A percentile compares a stretch with the other conserved stretches of the same genome.
These are phyloP conservation scores for Microcera coccophila DNA, from an alignment of 2,329 filamentous ascomycete genomes.

Conservation along the genomic window DNA sequence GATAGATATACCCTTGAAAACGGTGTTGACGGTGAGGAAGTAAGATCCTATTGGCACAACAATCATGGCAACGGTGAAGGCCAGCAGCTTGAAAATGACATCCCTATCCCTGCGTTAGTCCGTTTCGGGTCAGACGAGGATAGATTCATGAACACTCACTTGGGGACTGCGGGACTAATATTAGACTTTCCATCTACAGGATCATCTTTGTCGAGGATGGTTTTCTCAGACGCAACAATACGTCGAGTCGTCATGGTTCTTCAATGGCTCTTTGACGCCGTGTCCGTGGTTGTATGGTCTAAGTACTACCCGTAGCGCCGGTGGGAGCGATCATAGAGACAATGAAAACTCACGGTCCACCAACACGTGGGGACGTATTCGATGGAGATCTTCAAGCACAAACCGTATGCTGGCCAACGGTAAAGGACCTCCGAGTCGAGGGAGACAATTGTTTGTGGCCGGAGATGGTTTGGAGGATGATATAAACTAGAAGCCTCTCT, in stretches of 20 bases:
- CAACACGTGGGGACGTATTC: conserved; percentile 20
- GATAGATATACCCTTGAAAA: conserved; percentile 70
- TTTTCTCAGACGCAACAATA: conserved; percentile 63
- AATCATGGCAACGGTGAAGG: conserved; percentile 90
- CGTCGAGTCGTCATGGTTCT: conserved; percentile 66
- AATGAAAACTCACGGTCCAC: conserved; percentile 16
- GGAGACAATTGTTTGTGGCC: conserved; percentile 1
- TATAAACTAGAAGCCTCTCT: too few relatives aligned
- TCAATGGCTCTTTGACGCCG: conserved; percentile 3
- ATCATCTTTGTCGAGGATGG: conserved; percentile 59
- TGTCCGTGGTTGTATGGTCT: conserved; percentile 9
- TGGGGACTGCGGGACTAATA: conserved; percentile 78
- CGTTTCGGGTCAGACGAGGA: background rate
- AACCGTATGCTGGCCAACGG: background rate
- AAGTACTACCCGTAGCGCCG: conserved; percentile 4
- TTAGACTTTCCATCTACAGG: conserved; percentile 56
- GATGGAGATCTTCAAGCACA: background rate
- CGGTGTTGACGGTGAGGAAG: conserved; percentile 69
- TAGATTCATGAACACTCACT: conserved; percentile 49
- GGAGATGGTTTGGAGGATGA: too few relatives aligned
- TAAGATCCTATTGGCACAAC: conserved; percentile 83
- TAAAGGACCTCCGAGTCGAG: background rate
- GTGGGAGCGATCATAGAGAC: conserved; percentile 8
- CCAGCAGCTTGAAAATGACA: conserved; percentile 85
- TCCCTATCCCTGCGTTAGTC: conserved; percentile 46